phyloP scores from a whole-genome alignment of 2,329 filamentous ascomycete species.

The Pezicula carpinea region DNA sequence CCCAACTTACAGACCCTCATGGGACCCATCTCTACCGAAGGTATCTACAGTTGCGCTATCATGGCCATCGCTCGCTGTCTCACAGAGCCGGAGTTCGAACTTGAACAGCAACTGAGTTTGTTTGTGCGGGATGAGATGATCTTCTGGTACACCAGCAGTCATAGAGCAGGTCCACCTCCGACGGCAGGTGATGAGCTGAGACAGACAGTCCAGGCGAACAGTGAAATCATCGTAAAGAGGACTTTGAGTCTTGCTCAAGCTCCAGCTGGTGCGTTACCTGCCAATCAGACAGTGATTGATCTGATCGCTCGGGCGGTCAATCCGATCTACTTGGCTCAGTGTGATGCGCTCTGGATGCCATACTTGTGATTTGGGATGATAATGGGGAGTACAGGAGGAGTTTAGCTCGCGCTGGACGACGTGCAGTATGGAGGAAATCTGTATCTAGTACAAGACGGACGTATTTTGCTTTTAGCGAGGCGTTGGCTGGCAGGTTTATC shows the following conservation, averaged over 20 bases:
- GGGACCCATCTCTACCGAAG: slow-evolving; percentile 92
- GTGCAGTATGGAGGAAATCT: too few species aligned
- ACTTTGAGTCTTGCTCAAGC: slow-evolving; percentile 78
- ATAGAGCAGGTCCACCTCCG: slow-evolving; percentile 52
- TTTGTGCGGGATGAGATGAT: slow-evolving; percentile 98
- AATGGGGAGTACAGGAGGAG: neutral
- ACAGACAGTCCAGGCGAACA: slow-evolving; percentile 77
- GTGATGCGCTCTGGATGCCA: slow-evolving; percentile 95
- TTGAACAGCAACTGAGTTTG: slow-evolving; percentile 91
- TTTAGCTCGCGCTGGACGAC: too few species aligned
- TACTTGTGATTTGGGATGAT: slow-evolving; percentile 59
- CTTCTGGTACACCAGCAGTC: slow-evolving; percentile 84
- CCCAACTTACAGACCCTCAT: slow-evolving; percentile 95
- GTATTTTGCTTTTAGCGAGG: too few species aligned
- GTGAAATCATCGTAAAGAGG: slow-evolving; percentile 86
- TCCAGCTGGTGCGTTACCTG: slow-evolving; percentile 71
- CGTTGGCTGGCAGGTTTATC: too few species aligned
- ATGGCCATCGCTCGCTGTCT: slow-evolving; percentile 96
- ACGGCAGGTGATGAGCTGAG: slow-evolving; percentile 62
- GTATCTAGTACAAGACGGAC: too few species aligned
- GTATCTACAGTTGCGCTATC: slow-evolving; percentile 89
- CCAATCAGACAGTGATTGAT: slow-evolving; percentile 96
- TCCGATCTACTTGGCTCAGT: slow-evolving; percentile 80
- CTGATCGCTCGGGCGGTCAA: slow-evolving; percentile 89
- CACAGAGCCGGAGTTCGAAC: slow-evolving; percentile 80